Conservation (phyloP, 1,139 yeast species). For the Candida mesenterica region DNA sequence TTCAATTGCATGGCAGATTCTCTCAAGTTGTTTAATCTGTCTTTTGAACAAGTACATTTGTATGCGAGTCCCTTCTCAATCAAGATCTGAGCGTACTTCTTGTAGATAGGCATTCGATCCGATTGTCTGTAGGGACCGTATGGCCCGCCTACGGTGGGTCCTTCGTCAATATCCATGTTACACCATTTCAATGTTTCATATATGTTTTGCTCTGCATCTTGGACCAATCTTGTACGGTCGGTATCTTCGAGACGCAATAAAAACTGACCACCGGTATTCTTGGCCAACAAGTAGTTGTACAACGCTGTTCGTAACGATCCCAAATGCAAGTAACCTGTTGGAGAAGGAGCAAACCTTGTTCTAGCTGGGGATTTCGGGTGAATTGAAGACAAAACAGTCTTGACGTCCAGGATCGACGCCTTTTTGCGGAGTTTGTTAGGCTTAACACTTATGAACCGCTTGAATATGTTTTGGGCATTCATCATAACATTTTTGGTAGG, state of each 20-base stretch:
- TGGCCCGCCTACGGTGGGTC: constrained; percentile 68
- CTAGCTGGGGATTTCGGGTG: constrained; percentile 65
- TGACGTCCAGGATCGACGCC: too few species aligned
- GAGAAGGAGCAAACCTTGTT: constrained; percentile 97
- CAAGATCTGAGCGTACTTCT: constrained; percentile 53
- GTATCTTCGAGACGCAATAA: constrained; percentile 88
- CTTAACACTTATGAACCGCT: background rate
- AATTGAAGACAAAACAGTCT: constrained; percentile 15
- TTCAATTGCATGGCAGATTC: constrained; percentile 69
- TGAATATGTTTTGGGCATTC: background rate
- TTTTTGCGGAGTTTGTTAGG: constrained; percentile 4
- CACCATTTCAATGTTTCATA: constrained; percentile 79
- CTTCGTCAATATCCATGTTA: constrained; percentile 74
- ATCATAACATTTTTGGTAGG: background rate
- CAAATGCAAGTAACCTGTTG: constrained; percentile 88
- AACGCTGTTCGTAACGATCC: constrained; percentile 94
- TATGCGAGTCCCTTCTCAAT: constrained; percentile 73
- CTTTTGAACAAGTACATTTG: constrained; percentile 81
- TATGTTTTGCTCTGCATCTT: constrained; percentile 80
- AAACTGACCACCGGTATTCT: constrained; percentile 76
- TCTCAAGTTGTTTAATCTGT: constrained; percentile 65
- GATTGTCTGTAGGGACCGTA: constrained; percentile 83
- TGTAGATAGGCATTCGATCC: constrained; percentile 67
- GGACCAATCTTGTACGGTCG: constrained; percentile 72
- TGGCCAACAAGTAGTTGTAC: constrained; percentile 82